Conservation (phyloP, 805 yeast species). For the Myxozyma melibiosi region DNA sequence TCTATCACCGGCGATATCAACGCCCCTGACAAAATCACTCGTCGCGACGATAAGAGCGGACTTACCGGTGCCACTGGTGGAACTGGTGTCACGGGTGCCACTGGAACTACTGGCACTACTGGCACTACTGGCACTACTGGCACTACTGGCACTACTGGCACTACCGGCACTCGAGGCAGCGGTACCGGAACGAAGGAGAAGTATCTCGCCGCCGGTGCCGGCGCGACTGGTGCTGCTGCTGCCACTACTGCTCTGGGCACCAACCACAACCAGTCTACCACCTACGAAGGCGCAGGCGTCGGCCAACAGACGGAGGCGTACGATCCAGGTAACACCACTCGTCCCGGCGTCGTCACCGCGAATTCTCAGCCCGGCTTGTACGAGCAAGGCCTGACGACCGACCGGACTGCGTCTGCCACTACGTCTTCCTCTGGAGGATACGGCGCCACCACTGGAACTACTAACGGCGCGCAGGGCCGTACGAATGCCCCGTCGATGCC, state of each 20-base stretch:
- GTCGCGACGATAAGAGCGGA: slow-evolving; percentile 2
- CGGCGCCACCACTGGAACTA: background rate
- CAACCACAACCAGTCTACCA: background rate
- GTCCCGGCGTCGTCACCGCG: background rate
- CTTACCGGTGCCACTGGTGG: slow-evolving; percentile 13
- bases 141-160: background rate
- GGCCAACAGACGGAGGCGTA: slow-evolving; percentile 5
- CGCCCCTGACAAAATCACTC: slow-evolving; percentile 5
- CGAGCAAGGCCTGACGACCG: background rate
- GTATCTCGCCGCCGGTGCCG: background rate
- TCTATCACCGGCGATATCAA: background rate
- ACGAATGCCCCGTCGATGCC: background rate
- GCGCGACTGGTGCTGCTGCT: background rate
- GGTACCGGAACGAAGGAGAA: background rate
- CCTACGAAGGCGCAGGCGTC: slow-evolving; percentile 2
- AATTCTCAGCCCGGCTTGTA: background rate
- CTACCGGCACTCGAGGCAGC: background rate
- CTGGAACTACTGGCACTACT: background rate
- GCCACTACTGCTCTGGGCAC: background rate
- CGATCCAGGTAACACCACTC: background rate
- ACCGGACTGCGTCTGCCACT: background rate
- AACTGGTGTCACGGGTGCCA: slow-evolving; percentile 9
- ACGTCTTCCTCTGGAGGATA: background rate
- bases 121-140: background rate
- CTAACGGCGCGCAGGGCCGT: too few species aligned